phyloP scores from a whole-genome alignment of 257 asterid species.

The Echium plantagineum region DNA sequence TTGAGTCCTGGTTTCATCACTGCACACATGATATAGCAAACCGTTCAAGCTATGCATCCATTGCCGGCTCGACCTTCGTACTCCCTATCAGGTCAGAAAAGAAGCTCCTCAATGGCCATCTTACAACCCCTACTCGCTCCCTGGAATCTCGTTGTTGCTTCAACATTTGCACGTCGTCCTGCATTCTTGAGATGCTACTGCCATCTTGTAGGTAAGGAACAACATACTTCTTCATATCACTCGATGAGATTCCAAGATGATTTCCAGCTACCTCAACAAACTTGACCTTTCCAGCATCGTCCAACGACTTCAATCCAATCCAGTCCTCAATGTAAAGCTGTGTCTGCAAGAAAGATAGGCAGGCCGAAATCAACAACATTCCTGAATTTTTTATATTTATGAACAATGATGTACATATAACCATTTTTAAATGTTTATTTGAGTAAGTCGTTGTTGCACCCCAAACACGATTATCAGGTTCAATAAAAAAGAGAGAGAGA shows the following conservation, averaged over 20 bases:
- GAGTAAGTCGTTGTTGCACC: too few relatives aligned
- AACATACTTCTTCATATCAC: slow-evolving; percentile 12
- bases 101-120: background rate
- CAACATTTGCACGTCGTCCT: background rate
- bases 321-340: slow-evolving; percentile 14
- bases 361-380: background rate
- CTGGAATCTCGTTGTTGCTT: background rate
- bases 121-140: background rate
- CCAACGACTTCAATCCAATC: slow-evolving; percentile 19
- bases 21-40: background rate
- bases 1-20: too few relatives aligned
- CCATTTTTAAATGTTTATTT: too few relatives aligned
- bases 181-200: background rate
- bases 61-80: background rate
- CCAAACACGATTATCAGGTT: too few relatives aligned
- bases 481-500: too few relatives aligned
- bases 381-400: background rate
- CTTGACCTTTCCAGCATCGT: slow-evolving; percentile 20
- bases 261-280: slow-evolving; percentile 15
- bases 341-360: slow-evolving; percentile 16
- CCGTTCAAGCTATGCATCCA: background rate
- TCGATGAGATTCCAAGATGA: slow-evolving; percentile 12
- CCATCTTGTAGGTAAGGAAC: slow-evolving; percentile 13
- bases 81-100: slow-evolving; percentile 2
- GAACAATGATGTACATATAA: too few relatives aligned